These are phyloP conservation scores for Pleurotus djamor DNA, from an alignment of 768 basidiomycete genomes.

Conservation along the genomic window DNA sequence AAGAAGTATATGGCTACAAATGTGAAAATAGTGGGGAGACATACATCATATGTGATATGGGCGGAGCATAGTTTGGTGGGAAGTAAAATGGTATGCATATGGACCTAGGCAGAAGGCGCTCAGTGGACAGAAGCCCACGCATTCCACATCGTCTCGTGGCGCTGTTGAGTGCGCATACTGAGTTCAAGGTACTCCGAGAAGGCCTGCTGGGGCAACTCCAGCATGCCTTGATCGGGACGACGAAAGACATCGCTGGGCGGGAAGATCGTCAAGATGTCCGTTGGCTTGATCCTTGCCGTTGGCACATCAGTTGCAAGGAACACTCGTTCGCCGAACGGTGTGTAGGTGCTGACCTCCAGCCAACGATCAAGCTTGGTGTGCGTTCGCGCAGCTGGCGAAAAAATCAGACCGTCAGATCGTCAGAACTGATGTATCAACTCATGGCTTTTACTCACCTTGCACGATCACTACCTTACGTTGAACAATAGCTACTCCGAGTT, in stretches of 20 bases:
- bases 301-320: slow-evolving; percentile 64
- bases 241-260: slow-evolving; percentile 34
- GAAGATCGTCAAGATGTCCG: slow-evolving; percentile 61
- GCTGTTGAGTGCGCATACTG: slow-evolving; percentile 48
- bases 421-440: neutral
- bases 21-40: too few relatives aligned
- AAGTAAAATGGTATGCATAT: neutral
- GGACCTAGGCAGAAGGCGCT: neutral
- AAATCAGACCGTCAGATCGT: too few relatives aligned
- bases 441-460: slow-evolving; percentile 44
- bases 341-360: slow-evolving; percentile 65
- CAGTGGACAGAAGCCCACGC: slow-evolving; percentile 29
- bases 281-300: slow-evolving; percentile 57
- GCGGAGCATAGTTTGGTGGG: neutral
- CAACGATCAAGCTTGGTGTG: slow-evolving; percentile 55
- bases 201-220: slow-evolving; percentile 60
- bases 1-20: too few relatives aligned
- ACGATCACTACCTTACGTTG: slow-evolving; percentile 68
- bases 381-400: slow-evolving; percentile 46
- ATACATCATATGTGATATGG: too few relatives aligned
- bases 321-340: slow-evolving; percentile 61
- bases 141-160: slow-evolving; percentile 59
- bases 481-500: slow-evolving; percentile 67
- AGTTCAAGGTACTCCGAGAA: slow-evolving; percentile 58
- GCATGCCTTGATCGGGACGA: slow-evolving; percentile 43